Evolutionary conservation across 2,329 filamentous ascomycete species (phyloP).

Genomic region (Cordyceps fumosorosea): DNA sequence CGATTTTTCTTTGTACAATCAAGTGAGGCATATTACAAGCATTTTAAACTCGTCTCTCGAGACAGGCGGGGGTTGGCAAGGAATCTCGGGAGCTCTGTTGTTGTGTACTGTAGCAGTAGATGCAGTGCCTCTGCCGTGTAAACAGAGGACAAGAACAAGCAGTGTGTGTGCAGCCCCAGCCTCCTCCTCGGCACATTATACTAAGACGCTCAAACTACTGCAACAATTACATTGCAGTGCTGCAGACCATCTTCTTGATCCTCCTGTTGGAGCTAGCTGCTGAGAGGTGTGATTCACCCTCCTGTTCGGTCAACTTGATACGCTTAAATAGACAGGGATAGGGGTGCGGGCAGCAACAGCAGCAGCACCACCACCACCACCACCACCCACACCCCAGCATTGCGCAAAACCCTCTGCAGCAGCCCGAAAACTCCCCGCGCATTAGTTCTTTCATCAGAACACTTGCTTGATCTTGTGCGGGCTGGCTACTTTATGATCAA

Average conservation of each 20-base stretch:
- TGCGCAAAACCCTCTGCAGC: conserved; percentile 2
- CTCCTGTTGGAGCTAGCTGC: background rate
- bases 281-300: background rate
- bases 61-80: background rate
- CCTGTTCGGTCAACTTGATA: background rate
- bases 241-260: background rate
- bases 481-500: background rate
- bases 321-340: background rate
- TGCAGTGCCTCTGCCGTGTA: background rate
- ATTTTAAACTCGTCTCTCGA: background rate
- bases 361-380: background rate
- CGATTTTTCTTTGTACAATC: too few relatives aligned
- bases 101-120: background rate
- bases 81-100: too few relatives aligned
- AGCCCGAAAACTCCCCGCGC: background rate
- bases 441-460: background rate
- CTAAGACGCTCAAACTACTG: background rate
- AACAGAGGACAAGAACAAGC: background rate
- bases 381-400: conserved; percentile 5
- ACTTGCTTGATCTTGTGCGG: background rate
- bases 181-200: background rate
- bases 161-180: background rate
- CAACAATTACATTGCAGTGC: background rate
- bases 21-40: background rate
- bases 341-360: background rate